Base-by-base conservation (phyloP, 768 basidiomycete genomes). In the Coprinellus micaceus region DNA sequence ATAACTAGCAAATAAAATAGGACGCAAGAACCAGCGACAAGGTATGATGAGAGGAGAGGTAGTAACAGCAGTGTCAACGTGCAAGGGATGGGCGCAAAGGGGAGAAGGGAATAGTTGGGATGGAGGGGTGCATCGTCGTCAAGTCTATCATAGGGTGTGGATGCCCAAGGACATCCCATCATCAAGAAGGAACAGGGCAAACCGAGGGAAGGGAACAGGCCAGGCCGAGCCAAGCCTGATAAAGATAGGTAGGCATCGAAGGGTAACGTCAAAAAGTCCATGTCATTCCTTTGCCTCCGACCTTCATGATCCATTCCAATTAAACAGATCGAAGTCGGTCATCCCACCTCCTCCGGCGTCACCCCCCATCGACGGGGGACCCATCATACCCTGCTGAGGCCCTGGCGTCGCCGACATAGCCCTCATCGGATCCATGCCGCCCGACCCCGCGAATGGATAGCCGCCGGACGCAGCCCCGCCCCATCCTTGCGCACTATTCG, bases 321-420 rank as follows among this genome's bases (percentile, higher is more conserved):
- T 82, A 67, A 84, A 82, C 59, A 83, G 69, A 59, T 84, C 83
- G 61, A 82, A 80, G 54, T 85, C 84, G 62, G 66, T 74, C 36
- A 75, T 72, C 53, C 71, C 67, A 63, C 72, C 73, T 63, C 17
- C 49, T 9, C 43, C 51, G 12, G 26, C 51, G 50, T 82, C 81
- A 62, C 65, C 66, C 54, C 15, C 22, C 52, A 74, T 74, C 63
- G 75, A 73, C 69, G 75, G 76, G 49, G 61, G 63, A 51, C 66
- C 65, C 59, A 64, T 64, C 30, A 51, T 30, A 60, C 70, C 68
- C 59, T 74, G 71, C 57, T 73, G 74, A 59, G 78, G 78, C 13
- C 67, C 74, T 58, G 82, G 77, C 43, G 83, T 84, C 45, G 69
- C 73, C 30, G 79, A 75, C 78, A 83, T 74, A 61, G 81, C 76